Evolutionary conservation across 345 rosid genomes (phyloP).

Genomic region (Draba incana): DNA sequence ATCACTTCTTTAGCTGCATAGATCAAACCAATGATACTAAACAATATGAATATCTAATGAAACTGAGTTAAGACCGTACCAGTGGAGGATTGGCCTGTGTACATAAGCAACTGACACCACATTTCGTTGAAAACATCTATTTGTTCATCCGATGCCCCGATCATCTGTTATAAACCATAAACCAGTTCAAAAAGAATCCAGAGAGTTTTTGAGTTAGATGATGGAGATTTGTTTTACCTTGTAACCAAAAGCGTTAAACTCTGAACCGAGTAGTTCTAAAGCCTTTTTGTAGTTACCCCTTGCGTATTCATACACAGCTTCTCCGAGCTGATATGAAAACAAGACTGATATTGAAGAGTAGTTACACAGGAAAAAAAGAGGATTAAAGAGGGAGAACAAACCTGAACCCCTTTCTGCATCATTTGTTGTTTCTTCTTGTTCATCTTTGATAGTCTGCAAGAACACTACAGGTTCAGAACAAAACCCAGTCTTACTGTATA

Average conservation of each 20-base stretch:
- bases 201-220: slow-evolving; percentile 2
- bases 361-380: neutral
- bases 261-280: slow-evolving; percentile 62
- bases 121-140: slow-evolving; percentile 90
- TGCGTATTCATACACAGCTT: slow-evolving; percentile 70
- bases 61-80: slow-evolving; percentile 48
- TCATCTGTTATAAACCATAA: slow-evolving; percentile 46
- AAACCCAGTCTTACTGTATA: slow-evolving; percentile 2
- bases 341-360: slow-evolving; percentile 12
- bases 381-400: slow-evolving; percentile 46
- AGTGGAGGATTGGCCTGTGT: slow-evolving; percentile 56
- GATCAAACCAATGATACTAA: slow-evolving; percentile 17
- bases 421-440: slow-evolving; percentile 72
- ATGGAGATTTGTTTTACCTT: slow-evolving; percentile 53
- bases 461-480: slow-evolving; percentile 26
- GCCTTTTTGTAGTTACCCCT: slow-evolving; percentile 56
- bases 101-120: slow-evolving; percentile 69
- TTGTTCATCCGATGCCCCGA: slow-evolving; percentile 92
- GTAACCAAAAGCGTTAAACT: slow-evolving; percentile 63
- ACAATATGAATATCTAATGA: neutral
- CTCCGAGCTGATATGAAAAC: slow-evolving; percentile 62
- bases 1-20: slow-evolving; percentile 62
- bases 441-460: slow-evolving; percentile 62
- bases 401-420: slow-evolving; percentile 75
- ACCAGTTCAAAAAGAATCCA: slow-evolving; percentile 1